Base-by-base conservation (phyloP, 257 asterid species). In the Craterostigma plantagineum region DNA sequence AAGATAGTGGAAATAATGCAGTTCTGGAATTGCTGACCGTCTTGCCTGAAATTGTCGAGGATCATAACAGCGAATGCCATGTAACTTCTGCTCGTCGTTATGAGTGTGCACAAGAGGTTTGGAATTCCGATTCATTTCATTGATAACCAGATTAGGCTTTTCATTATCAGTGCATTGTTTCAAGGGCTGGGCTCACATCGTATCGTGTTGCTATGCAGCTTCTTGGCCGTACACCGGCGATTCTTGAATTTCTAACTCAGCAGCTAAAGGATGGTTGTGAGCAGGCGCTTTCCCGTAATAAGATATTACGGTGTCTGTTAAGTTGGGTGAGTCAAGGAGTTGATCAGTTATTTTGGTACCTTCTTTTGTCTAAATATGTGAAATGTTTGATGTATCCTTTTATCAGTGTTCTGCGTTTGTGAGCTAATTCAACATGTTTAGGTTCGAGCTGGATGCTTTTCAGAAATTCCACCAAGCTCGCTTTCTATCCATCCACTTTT, bases 401-500 rank as follows among this genome's bases (percentile, higher is more conserved):
- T 23, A 23, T 23, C 30, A 23, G 6, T 23, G 30, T 23, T 23
- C 30, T 23, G 30, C 30, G 2, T 23, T 23, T 23, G 4, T 23
- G 30, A 23, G 30, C 6, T 6, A 23, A 23, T 50, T 42, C 38
- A 47, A 53, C 52, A 46, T 54, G 46, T 53, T 56, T 63, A 83
- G 95, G 93, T 76, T 61, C 86, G 95, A 61, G 95, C 78, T 61
- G 95, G 95, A 46, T 83, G 95, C 73, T 76, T 83, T 57, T 59
- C 70, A 4, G 87, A 73, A 65, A 66, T 79, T 59, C 78, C 78
- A 46, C 63, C 81, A 34, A 58, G 65, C 63, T 67, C 74, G 12
- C 30, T 23, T 23, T 23, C 30, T 23, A 23, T 23, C 30, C 2
- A 23, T 23, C 30, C 30, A 23, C 30, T 23, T 23, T 23, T 23